Conservation (phyloP, 2,329 filamentous ascomycete species). For the Sphaceloma murrayae region DNA sequence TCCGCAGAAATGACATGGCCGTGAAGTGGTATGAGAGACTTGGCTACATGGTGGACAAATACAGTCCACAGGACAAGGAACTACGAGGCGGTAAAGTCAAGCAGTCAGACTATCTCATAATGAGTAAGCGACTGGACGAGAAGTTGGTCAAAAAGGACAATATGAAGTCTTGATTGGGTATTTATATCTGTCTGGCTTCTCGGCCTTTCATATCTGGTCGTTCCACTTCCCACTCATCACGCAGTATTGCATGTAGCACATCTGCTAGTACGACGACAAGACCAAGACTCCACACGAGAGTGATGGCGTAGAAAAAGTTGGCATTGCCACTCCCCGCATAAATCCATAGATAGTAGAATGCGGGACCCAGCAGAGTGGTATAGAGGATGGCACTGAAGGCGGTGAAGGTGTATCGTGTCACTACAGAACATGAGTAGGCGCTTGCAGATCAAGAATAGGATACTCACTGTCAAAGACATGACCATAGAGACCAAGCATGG, state of each 20-base stretch:
- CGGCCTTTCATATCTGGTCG: slow-evolving; percentile 83
- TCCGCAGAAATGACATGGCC: slow-evolving; percentile 50
- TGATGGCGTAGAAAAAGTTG: slow-evolving; percentile 99
- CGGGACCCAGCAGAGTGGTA: slow-evolving; percentile 77
- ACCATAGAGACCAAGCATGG: slow-evolving; percentile 72
- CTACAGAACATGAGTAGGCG: slow-evolving; percentile 35
- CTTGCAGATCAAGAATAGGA: not conserved
- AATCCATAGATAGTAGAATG: slow-evolving; percentile 96
- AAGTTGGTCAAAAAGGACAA: not conserved
- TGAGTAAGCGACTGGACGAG: slow-evolving; percentile 35
- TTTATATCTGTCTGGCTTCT: slow-evolving; percentile 70
- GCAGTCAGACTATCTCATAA: slow-evolving; percentile 43
- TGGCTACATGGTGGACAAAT: slow-evolving; percentile 47
- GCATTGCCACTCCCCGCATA: slow-evolving; percentile 96
- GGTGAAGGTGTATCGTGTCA: slow-evolving; percentile 91
- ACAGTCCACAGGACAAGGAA: slow-evolving; percentile 41
- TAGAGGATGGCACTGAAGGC: slow-evolving; percentile 76
- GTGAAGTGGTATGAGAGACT: slow-evolving; percentile 52
- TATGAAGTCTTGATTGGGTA: slow-evolving; percentile 24
- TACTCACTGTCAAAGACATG: slow-evolving; percentile 73
- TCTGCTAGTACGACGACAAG: slow-evolving; percentile 81
- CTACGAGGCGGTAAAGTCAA: slow-evolving; percentile 42
- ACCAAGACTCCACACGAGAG: slow-evolving; percentile 91
- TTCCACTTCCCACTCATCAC: slow-evolving; percentile 91
- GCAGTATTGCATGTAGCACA: slow-evolving; percentile 72